These are phyloP conservation scores for Pseudopyrenochaeta lycopersici DNA, from an alignment of 2,329 filamentous ascomycete species.

Conservation along the genomic window DNA sequence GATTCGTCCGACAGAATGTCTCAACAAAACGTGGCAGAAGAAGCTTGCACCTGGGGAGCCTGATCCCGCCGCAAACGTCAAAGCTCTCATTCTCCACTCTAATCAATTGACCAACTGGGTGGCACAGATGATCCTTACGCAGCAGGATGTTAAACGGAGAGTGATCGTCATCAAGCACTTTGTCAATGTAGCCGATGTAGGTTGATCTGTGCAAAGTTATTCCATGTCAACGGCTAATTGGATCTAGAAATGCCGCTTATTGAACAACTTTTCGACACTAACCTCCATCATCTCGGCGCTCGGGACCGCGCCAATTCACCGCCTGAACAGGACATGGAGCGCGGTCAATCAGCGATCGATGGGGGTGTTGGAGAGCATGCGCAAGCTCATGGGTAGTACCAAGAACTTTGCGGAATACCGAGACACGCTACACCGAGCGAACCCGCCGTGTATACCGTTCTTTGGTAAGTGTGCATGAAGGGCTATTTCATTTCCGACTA, in stretches of 20 bases:
- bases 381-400: slow-evolving; percentile 92
- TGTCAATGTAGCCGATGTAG: slow-evolving; percentile 92
- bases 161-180: slow-evolving; percentile 99
- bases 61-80: slow-evolving; percentile 92
- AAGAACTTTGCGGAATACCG: slow-evolving; percentile 99
- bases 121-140: slow-evolving; percentile 96
- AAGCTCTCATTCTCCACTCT: slow-evolving; percentile 94
- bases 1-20: slow-evolving; percentile 92
- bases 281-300: slow-evolving; percentile 98
- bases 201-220: slow-evolving; percentile 44
- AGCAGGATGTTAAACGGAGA: slow-evolving; percentile 92
- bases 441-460: slow-evolving; percentile 97
- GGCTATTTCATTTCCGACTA: slow-evolving; percentile 15
- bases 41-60: slow-evolving; percentile 83
- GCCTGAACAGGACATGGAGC: slow-evolving; percentile 92
- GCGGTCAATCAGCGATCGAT: slow-evolving; percentile 88
- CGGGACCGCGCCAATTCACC: slow-evolving; percentile 92
- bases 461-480: slow-evolving; percentile 71
- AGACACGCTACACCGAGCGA: slow-evolving; percentile 89
- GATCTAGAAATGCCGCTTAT: slow-evolving; percentile 81
- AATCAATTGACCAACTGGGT: slow-evolving; percentile 99
- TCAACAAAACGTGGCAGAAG: slow-evolving; percentile 99
- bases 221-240: slow-evolving; percentile 31
- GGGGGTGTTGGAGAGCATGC: slow-evolving; percentile 85
- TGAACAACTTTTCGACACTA: slow-evolving; percentile 97